Evolutionary conservation across 495 filamentous ascomycete genomes (phyloP).

Genomic region (Aspergillus steynii): DNA sequence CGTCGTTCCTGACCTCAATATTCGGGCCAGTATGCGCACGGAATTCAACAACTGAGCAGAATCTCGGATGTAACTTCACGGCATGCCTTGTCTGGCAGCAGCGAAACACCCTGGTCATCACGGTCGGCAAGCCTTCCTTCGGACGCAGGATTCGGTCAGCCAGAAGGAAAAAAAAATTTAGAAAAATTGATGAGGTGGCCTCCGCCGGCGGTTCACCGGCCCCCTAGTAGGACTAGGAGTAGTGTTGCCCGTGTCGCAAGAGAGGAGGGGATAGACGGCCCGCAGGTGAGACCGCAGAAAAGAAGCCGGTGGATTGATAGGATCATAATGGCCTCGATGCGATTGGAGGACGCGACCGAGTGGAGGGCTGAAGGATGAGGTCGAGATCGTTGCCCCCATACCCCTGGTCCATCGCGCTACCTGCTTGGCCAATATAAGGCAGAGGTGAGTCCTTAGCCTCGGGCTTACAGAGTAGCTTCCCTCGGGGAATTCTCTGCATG

Average conservation of each 20-base stretch:
- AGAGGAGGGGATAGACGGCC: neutral
- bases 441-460: neutral
- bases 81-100: neutral
- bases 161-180: neutral
- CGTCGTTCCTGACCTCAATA: neutral
- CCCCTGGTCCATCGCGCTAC: neutral
- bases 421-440: neutral
- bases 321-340: neutral
- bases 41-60: neutral
- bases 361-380: neutral
- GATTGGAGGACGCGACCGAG: neutral
- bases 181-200: neutral
- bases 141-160: neutral
- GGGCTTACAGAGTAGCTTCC: neutral
- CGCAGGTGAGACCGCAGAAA: neutral
- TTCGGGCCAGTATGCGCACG: neutral
- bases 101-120: neutral
- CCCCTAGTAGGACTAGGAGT: neutral
- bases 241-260: neutral
- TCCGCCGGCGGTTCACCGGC: neutral
- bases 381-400: neutral
- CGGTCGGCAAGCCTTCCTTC: neutral
- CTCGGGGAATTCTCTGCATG: neutral
- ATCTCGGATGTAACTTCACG: neutral
- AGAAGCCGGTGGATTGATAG: slow-evolving; percentile 4